Evolutionary conservation across 2,329 filamentous ascomycete species (phyloP).

Genomic region (Phaeosphaeriaceae sp.): DNA sequence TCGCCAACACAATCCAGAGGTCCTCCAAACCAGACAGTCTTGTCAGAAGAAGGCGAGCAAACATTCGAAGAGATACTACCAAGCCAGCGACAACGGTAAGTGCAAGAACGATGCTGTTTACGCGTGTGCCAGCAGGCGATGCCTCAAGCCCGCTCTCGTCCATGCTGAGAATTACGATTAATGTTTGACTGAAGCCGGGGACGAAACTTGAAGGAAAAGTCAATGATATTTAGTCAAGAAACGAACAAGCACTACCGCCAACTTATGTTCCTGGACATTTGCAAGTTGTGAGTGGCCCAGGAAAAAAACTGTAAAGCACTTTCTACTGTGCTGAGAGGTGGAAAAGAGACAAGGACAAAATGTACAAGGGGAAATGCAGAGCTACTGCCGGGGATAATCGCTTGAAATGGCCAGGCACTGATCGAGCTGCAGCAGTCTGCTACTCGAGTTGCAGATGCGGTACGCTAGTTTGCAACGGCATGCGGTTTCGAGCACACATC

Average conservation of each 20-base stretch:
- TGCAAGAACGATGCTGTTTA: constrained; percentile 37
- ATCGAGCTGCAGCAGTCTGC: neutral
- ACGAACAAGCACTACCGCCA: neutral
- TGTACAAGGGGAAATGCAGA: neutral
- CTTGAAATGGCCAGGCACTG: neutral
- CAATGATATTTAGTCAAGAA: neutral
- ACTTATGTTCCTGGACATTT: neutral
- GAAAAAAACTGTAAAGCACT: neutral
- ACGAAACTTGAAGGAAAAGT: constrained; percentile 1
- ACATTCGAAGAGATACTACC: constrained; percentile 39
- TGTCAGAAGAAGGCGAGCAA: constrained; percentile 35
- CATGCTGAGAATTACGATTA: constrained; percentile 6
- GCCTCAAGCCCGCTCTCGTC: constrained; percentile 15
- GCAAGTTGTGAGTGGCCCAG: neutral
- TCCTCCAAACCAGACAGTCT: constrained; percentile 38
- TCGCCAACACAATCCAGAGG: constrained; percentile 38
- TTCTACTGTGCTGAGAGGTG: neutral
- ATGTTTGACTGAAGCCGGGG: neutral
- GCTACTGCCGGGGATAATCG: neutral
- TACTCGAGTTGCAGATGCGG: neutral
- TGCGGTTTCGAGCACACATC: neutral
- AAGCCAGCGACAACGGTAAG: constrained; percentile 41
- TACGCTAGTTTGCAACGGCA: neutral
- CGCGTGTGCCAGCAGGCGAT: constrained; percentile 39
- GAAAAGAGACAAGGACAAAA: neutral